Evolutionary conservation across 208 protist species (phyloP), one percentile per base, ranked within the genome.

Genomic region (Crithidia bombi): DNA sequence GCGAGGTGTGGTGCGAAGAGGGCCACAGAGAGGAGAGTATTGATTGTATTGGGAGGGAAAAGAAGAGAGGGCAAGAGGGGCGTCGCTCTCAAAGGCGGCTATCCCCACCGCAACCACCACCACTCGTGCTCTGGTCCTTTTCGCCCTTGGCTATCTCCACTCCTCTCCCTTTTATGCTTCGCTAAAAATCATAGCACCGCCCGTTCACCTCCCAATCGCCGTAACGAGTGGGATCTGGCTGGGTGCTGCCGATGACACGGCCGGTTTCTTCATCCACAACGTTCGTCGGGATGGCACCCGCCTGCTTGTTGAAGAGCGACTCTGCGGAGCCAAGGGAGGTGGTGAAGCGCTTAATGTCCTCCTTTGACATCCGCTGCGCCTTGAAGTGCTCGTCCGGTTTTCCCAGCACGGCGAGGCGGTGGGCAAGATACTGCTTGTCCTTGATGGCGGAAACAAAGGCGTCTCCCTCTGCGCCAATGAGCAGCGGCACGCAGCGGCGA

Each of bases 151-250:
- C n/a, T n/a, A n/a, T n/a, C n/a, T n/a, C n/a, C n/a, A 33, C 15
- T n/a, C 17, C 3, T 50, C 7, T 26, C 17, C 3, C 1, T 21
- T 47, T 46, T 46, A 26, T 19, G 57, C 23, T 63, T 26, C 0
- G 19, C 26, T 38, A 96, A 64, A 96, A 96, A 62, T 96, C 91
- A 71, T 89, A 92, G 75, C 91, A 96, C 38, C 91, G 82, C 7
- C 91, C 91, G 72, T 96, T 93, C 41, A 89, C 82, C 70, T 96
- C 91, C 89, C 91, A 96, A 65, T 96, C 91, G 10, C 91, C 91
- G 69, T 96, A 96, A 11, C 91, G 88, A 12, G 87, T 92, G 5
- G 91, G 91, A 55, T 93, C 81, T 12, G 65, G 87, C 74, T 94
- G 88, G 19, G 86, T 85, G 80, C 91, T 94, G 49, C 91, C 91